Evolutionary conservation across 202 grass and related monocot species (phyloP).

Genomic region (Elaeis oleifera): DNA sequence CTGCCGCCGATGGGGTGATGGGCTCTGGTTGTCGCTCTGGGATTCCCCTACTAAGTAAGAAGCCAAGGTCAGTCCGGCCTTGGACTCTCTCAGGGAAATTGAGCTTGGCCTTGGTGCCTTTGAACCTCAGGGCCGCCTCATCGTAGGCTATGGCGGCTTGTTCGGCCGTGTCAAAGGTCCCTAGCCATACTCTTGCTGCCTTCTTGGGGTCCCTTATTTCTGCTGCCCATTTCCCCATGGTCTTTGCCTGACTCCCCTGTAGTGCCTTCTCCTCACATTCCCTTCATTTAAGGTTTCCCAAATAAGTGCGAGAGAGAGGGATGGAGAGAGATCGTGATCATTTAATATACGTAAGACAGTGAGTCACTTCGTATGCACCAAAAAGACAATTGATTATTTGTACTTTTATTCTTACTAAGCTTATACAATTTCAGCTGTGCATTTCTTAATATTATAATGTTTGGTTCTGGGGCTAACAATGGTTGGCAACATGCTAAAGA

Average conservation of each 20-base stretch:
- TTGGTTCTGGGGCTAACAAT: too few species aligned
- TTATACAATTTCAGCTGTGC: too few species aligned
- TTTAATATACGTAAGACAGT: too few species aligned
- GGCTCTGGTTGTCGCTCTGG: neutral
- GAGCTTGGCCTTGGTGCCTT: conserved; percentile 11
- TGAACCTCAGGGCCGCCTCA: conserved; percentile 3
- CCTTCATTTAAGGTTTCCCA: neutral
- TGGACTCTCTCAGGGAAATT: conserved; percentile 11
- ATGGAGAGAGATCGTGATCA: too few species aligned
- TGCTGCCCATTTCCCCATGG: conserved; percentile 10
- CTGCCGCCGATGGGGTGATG: neutral
- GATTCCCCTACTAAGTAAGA: neutral
- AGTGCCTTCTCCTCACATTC: conserved; percentile 6
- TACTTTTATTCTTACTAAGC: too few species aligned
- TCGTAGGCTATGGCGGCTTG: conserved; percentile 6
- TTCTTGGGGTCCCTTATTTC: conserved; percentile 9
- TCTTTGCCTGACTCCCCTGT: conserved; percentile 9
- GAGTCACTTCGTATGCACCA: too few species aligned
- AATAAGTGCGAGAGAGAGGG: neutral
- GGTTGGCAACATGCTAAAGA: too few species aligned
- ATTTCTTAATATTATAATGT: too few species aligned
- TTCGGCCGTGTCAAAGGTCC: conserved; percentile 10
- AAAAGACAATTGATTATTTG: too few species aligned
- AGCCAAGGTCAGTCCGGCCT: neutral
- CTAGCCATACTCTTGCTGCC: conserved; percentile 6